Evolutionary conservation across 768 basidiomycete species (phyloP), one percentile per base, ranked within the genome.

Genomic region (Calocera viscosa): DNA sequence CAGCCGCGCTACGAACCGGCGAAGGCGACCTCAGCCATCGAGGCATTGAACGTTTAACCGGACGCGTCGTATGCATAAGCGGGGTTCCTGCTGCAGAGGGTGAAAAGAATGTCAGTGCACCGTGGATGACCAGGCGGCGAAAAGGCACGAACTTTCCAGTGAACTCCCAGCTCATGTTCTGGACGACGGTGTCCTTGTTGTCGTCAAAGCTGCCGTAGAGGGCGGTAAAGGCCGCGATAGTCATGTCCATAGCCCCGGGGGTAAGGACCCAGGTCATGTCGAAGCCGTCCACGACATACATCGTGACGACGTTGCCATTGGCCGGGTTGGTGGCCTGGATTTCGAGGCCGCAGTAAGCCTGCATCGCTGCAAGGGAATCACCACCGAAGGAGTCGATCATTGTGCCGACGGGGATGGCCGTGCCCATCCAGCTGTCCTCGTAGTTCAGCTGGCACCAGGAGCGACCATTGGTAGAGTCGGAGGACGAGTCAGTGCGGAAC

Each of bases 281-380:
- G 33, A 73, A 73, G 0, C 53, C 72, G 65, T 73, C 72, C 34
- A 66, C 66, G 63, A 72, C 43, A 49, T 66, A 67, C 2, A 67
- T 40, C 8, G 66, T 71, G 12, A 39, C 16, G 2, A 65, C 34
- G 32, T 49, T 66, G 1, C 72, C 72, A 35, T 49, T 60, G 28
- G 53, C 64, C 2, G 70, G 64, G 14, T 67, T 65, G 11, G 65
- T 69, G 3, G 70, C 65, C 1, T 49, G 33, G 1, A 68, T 70
- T 60, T 70, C 71, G 28, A 71, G 68, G 1, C 72, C 72, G 39
- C 72, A 73, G 67, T 70, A 73, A 0, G 68, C 68, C 64, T 68
- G 49, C 1, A 47, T 64, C 0, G 72, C 72, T 3, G 41, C 39
- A 2, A 33, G 35, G 8, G 40, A 34, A 47, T 70, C 68, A 38